Evolutionary conservation across 257 asterid genomes (phyloP).

Genomic region (Petrea volubilis): DNA sequence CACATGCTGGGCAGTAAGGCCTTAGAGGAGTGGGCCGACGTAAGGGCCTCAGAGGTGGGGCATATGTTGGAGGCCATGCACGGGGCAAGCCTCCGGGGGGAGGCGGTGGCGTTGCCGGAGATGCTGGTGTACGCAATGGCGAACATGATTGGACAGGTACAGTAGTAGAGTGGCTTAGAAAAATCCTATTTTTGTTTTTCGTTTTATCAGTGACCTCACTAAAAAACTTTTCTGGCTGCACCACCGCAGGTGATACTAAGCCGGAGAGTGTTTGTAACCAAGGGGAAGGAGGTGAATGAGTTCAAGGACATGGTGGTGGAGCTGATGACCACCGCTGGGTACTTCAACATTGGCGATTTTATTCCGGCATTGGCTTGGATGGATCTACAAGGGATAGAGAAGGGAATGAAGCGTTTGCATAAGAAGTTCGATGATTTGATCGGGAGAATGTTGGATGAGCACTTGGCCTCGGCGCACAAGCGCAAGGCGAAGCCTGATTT

Average conservation of each 20-base stretch:
- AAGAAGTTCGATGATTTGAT: constrained; percentile 43
- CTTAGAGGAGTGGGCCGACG: constrained; percentile 36
- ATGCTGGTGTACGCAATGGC: constrained; percentile 48
- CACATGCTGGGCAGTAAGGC: constrained; percentile 50
- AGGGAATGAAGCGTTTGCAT: constrained; percentile 48
- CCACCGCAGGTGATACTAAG: constrained; percentile 49
- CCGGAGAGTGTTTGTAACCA: constrained; percentile 34
- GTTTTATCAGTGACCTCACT: too few relatives aligned
- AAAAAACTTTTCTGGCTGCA: too few relatives aligned
- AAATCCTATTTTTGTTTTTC: too few relatives aligned
- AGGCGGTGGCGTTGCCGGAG: constrained; percentile 39
- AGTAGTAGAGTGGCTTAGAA: too few relatives aligned
- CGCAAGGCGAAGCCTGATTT: constrained; percentile 44
- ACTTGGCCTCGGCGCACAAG: constrained; percentile 24
- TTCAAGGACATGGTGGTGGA: constrained; percentile 64
- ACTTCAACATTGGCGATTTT: constrained; percentile 52
- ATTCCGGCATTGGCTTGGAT: constrained; percentile 50
- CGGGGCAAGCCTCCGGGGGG: constrained; percentile 13
- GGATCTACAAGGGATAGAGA: constrained; percentile 55
- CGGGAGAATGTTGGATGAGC: constrained; percentile 44
- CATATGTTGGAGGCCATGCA: constrained; percentile 42
- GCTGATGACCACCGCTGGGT: constrained; percentile 47
- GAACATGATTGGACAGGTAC: constrained; percentile 56
- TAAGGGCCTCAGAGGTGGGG: constrained; percentile 38
- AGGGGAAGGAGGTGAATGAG: constrained; percentile 41